Evolutionary conservation across 2,329 filamentous ascomycete genomes (phyloP).

Genomic region (Pezicula neosporulosa): DNA sequence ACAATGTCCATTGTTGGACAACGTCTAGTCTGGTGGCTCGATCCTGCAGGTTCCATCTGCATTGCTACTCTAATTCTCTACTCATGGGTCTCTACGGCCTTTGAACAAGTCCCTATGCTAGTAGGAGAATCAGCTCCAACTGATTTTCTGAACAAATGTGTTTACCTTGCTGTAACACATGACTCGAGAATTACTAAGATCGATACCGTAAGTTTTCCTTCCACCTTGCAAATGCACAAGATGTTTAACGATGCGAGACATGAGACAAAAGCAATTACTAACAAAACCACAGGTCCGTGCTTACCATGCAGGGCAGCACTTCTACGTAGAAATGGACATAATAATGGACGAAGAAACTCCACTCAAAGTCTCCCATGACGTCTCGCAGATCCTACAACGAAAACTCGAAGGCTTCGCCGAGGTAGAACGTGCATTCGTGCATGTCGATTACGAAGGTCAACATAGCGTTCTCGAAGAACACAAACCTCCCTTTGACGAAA

Average conservation of each 20-base stretch:
- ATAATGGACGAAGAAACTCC: conserved; percentile 74
- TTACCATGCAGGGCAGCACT: conserved; percentile 81
- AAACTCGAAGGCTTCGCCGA: conserved; percentile 81
- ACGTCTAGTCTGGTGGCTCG: conserved; percentile 77
- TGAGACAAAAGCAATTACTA: neutral
- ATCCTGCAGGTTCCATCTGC: conserved; percentile 72
- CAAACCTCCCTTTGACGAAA: conserved; percentile 15
- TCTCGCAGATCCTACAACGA: conserved; percentile 75
- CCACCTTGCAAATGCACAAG: neutral
- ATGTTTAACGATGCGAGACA: no score
- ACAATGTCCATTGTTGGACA: conserved; percentile 81
- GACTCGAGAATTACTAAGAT: conserved; percentile 84
- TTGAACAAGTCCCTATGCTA: conserved; percentile 75
- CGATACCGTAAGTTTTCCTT: conserved; percentile 56
- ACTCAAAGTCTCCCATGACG: conserved; percentile 76
- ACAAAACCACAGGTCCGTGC: conserved; percentile 46
- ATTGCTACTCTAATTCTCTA: conserved; percentile 77
- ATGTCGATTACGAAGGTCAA: conserved; percentile 50
- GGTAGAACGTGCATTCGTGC: conserved; percentile 70
- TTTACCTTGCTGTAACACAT: conserved; percentile 93
- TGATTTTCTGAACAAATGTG: conserved; percentile 77
- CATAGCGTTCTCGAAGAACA: conserved; percentile 17
- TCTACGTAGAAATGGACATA: conserved; percentile 81
- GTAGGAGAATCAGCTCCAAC: conserved; percentile 75
- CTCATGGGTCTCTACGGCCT: conserved; percentile 73